Evolutionary conservation across 169 alveolate species (phyloP).

Genomic region (Toxoplasma gondii): DNA sequence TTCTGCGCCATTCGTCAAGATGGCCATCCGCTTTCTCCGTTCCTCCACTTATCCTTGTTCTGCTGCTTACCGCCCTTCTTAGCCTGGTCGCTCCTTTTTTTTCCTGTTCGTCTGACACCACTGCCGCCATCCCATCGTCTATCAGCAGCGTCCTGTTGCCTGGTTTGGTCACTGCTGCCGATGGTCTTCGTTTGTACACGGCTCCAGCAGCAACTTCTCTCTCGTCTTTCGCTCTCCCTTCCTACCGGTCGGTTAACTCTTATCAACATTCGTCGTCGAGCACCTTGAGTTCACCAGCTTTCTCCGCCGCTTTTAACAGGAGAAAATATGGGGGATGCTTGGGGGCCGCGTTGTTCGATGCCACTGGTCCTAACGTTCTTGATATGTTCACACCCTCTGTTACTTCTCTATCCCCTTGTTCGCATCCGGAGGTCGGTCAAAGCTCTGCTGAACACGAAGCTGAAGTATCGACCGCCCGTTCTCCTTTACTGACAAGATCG

Average conservation of each 20-base stretch:
- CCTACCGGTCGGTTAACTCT: not conserved
- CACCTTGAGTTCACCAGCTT: not conserved
- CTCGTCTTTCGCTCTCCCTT: not conserved
- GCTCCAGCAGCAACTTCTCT: not conserved
- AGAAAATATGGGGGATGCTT: not conserved
- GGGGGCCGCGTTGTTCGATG: not conserved
- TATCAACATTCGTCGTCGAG: not conserved
- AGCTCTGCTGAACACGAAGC: no score
- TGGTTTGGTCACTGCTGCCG: not conserved
- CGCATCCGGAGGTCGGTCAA: not conserved
- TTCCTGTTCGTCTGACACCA: no score
- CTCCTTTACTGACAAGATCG: no score
- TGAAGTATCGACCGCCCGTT: no score
- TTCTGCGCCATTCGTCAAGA: no score
- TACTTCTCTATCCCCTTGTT: not conserved
- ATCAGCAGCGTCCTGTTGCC: no score
- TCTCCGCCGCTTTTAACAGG: not conserved
- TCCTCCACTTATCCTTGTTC: no score
- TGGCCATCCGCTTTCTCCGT: no score
- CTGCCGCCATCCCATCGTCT: no score
- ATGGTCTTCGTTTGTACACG: not conserved
- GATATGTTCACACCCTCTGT: not conserved
- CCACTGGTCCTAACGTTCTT: not conserved
- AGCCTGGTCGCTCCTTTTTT: no score
- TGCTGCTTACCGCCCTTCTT: no score